phyloP scores from a whole-genome alignment of 345 rosid genomes.

The Acer negundo region DNA sequence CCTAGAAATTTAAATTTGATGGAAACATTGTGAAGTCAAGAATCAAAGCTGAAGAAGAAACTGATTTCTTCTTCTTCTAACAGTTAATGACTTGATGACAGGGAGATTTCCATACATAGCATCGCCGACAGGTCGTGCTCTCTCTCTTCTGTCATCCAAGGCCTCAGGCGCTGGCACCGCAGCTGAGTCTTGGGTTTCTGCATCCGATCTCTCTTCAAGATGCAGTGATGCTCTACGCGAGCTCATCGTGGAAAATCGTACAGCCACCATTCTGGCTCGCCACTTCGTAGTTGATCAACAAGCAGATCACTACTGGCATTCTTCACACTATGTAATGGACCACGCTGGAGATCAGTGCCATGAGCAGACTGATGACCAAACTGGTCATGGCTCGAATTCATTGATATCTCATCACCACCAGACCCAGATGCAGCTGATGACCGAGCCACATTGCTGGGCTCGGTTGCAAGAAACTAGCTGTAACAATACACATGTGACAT shows the following conservation, averaged over 20 bases:
- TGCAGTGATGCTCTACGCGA: slow-evolving; percentile 54
- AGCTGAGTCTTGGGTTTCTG: slow-evolving; percentile 34
- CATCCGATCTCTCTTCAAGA: slow-evolving; percentile 50
- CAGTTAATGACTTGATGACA: slow-evolving; percentile 26
- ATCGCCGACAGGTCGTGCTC: slow-evolving; percentile 45
- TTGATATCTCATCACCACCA: slow-evolving; percentile 1
- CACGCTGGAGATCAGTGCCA: background rate
- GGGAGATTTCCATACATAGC: slow-evolving; percentile 29
- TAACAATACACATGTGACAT: slow-evolving; percentile 34
- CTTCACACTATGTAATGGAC: slow-evolving; percentile 18
- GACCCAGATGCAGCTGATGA: slow-evolving; percentile 10
- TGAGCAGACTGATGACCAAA: slow-evolving; percentile 7
- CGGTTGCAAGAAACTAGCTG: slow-evolving; percentile 22
- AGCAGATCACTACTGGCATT: slow-evolving; percentile 19
- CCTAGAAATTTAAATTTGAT: too few relatives aligned
- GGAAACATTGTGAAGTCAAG: background rate
- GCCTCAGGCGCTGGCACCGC: background rate
- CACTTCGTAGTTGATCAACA: slow-evolving; percentile 38
- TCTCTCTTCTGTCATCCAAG: slow-evolving; percentile 74
- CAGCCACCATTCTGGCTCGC: slow-evolving; percentile 34
- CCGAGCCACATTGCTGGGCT: slow-evolving; percentile 27
- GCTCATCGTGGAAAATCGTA: slow-evolving; percentile 51
- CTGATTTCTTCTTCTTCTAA: background rate
- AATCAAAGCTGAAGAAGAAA: background rate
- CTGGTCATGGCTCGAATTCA: background rate